Conservation (phyloP, 163 green algal genomes). For the Scenedesmus sp. region DNA sequence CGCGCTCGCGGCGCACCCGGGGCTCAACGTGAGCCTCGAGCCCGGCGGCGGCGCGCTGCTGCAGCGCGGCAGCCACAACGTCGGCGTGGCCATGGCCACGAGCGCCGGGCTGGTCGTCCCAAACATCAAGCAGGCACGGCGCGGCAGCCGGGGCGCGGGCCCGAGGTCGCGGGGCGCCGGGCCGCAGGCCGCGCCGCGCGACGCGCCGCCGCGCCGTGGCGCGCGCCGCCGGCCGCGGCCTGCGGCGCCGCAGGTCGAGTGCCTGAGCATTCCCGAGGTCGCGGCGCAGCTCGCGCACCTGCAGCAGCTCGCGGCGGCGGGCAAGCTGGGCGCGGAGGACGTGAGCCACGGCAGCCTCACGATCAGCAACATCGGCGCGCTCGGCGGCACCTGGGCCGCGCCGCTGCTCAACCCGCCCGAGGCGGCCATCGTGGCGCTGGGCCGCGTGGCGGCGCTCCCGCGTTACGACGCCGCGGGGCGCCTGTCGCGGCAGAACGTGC, state of each 20-base stretch:
- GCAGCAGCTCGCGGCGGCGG: conserved; percentile 62
- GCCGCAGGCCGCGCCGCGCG: no score
- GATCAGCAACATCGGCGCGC: conserved; percentile 85
- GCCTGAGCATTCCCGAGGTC: conserved; percentile 64
- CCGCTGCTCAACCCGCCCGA: conserved; percentile 83
- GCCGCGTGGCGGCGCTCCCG: conserved; percentile 64
- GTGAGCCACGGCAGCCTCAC: conserved; percentile 78
- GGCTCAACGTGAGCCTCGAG: conserved; percentile 72
- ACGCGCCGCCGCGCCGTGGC: no score
- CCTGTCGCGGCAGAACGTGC: conserved; percentile 44
- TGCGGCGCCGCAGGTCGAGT: conserved; percentile 44
- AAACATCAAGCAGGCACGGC: conserved; percentile 86
- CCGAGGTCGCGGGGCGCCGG: not conserved
- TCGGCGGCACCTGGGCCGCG: conserved; percentile 84
- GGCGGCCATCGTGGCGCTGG: conserved; percentile 88
- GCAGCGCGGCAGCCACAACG: conserved; percentile 76
- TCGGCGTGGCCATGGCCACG: conserved; percentile 91
- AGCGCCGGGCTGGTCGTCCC: conserved; percentile 82
- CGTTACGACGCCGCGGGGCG: conserved; percentile 52
- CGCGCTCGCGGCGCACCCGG: conserved; percentile 71
- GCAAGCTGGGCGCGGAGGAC: conserved; percentile 59
- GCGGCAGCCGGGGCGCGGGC: no score
- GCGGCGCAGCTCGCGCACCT: conserved; percentile 71
- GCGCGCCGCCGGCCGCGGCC: no score
- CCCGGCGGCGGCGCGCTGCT: conserved; percentile 55